Conservation (phyloP, 164 flowering plant species). For the Nymphaea thermarum region DNA sequence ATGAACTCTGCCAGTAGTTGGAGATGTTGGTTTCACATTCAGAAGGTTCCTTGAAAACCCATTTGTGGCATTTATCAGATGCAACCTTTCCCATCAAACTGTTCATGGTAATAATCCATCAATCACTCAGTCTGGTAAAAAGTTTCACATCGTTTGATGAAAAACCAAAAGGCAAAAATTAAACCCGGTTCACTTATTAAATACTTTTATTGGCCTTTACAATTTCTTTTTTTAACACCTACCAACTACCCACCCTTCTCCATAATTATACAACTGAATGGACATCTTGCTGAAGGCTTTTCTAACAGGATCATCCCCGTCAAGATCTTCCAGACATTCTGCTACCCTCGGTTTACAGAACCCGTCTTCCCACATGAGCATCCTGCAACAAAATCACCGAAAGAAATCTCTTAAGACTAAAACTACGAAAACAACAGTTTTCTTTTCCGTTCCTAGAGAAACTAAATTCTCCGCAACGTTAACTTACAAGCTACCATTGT, state of each 20-base stretch:
- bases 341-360: slow-evolving; percentile 72
- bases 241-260: slow-evolving; percentile 99
- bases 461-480: slow-evolving; percentile 4
- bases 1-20: slow-evolving; percentile 99
- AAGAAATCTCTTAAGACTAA: neutral
- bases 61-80: slow-evolving; percentile 98
- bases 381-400: slow-evolving; percentile 33
- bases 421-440: neutral
- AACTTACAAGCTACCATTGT: slow-evolving; percentile 80
- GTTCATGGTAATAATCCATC: slow-evolving; percentile 18
- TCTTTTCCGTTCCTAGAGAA: neutral
- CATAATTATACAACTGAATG: slow-evolving; percentile 97
- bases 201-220: neutral
- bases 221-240: slow-evolving; percentile 30
- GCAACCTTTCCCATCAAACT: slow-evolving; percentile 99
- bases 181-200: neutral
- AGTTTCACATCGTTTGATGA: neutral
- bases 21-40: slow-evolving; percentile 92
- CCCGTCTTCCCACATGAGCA: slow-evolving; percentile 99
- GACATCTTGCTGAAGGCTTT: slow-evolving; percentile 99
- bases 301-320: slow-evolving; percentile 87
- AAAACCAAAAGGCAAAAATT: slow-evolving; percentile 1
- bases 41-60: slow-evolving; percentile 97
- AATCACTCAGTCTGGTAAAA: slow-evolving; percentile 2
- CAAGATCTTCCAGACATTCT: slow-evolving; percentile 64